A percentile compares a stretch with the other conserved stretches of the same genome.
Evolutionary conservation across 2,329 filamentous ascomycete genomes (phyloP).

Genomic region (Alternaria gansuensis): DNA sequence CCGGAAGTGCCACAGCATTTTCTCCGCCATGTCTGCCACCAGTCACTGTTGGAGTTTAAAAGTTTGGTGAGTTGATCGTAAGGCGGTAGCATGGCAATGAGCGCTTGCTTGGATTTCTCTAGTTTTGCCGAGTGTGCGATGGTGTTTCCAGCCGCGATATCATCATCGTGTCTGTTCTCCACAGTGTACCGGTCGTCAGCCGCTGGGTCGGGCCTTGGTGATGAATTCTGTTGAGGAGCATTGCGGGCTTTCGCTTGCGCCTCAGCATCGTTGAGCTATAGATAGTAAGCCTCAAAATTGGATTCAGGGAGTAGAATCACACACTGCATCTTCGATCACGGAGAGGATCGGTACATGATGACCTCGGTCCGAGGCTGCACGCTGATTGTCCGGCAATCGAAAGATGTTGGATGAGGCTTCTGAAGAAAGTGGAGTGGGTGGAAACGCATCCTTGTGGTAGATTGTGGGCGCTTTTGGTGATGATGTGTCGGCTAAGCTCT

Average conservation of each 20-base stretch:
- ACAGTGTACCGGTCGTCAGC: conserved; percentile 41
- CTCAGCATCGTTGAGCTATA: conserved; percentile 50
- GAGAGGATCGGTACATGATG: conserved; percentile 52
- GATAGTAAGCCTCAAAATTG: conserved; percentile 23
- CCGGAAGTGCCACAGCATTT: conserved; percentile 56
- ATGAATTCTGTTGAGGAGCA: conserved; percentile 30
- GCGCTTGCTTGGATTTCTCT: conserved; percentile 49
- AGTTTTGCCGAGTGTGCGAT: conserved; percentile 41
- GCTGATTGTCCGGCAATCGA: conserved; percentile 33
- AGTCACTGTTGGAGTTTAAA: conserved; percentile 50
- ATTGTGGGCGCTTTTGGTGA: conserved; percentile 41
- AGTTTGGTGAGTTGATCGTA: conserved; percentile 47
- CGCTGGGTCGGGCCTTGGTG: conserved; percentile 21
- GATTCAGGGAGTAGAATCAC: conserved; percentile 15
- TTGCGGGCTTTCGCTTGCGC: conserved; percentile 42
- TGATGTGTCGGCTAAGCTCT: conserved; percentile 38
- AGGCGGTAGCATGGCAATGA: conserved; percentile 48
- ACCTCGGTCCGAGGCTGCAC: conserved; percentile 37
- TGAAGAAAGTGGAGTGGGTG: conserved; percentile 48
- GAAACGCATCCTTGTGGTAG: conserved; percentile 39
- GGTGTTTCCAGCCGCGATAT: conserved; percentile 35
- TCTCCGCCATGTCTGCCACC: conserved; percentile 56
- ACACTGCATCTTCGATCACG: conserved; percentile 52
- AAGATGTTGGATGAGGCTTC: conserved; percentile 39
- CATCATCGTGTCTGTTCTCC: conserved; percentile 44